Percentiles rank a stretch among this genome's conserved stretches.
Conservation (phyloP, 768 basidiomycete species). For the Crassisporium funariophilum region DNA sequence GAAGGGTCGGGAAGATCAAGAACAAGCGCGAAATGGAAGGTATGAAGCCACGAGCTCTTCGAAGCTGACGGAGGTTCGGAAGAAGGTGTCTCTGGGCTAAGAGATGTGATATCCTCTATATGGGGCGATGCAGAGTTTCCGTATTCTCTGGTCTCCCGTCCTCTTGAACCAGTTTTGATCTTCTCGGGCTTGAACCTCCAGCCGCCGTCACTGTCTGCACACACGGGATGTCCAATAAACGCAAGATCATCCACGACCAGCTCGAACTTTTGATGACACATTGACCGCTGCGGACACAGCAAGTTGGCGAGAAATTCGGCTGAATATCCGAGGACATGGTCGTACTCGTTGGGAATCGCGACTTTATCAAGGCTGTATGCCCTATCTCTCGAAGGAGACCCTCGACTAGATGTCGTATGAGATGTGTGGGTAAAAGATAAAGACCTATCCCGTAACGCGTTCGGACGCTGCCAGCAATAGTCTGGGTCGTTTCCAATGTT, state of each 20-base stretch:
- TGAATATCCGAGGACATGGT: constrained; percentile 77
- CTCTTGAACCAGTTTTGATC: constrained; percentile 49
- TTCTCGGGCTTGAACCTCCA: constrained; percentile 80
- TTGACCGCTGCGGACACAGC: constrained; percentile 72
- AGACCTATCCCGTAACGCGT: constrained; percentile 49
- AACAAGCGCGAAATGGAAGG: constrained; percentile 86
- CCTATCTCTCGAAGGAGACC: constrained; percentile 51
- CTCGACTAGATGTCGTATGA: constrained; percentile 50
- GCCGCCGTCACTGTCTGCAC: constrained; percentile 66
- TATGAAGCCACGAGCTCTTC: constrained; percentile 59
- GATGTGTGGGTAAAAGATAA: constrained; percentile 51
- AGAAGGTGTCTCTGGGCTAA: constrained; percentile 30
- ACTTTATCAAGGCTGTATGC: constrained; percentile 38
- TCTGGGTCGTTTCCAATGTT: constrained; percentile 42
- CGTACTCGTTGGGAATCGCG: constrained; percentile 52
- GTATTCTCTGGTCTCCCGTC: constrained; percentile 56
- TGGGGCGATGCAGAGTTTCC: constrained; percentile 38
- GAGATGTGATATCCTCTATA: constrained; percentile 30
- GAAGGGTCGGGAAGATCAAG: constrained; percentile 90
- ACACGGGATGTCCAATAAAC: constrained; percentile 95
- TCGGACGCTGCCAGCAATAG: constrained; percentile 66
- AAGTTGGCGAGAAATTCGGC: constrained; percentile 80
- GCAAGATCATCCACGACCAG: constrained; percentile 88
- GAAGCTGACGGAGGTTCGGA: constrained; percentile 37
- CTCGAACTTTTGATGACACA: constrained; percentile 95